Conservation (phyloP, 192 early-diverging fungal genomes). For the Umbelopsis ramanniana region DNA sequence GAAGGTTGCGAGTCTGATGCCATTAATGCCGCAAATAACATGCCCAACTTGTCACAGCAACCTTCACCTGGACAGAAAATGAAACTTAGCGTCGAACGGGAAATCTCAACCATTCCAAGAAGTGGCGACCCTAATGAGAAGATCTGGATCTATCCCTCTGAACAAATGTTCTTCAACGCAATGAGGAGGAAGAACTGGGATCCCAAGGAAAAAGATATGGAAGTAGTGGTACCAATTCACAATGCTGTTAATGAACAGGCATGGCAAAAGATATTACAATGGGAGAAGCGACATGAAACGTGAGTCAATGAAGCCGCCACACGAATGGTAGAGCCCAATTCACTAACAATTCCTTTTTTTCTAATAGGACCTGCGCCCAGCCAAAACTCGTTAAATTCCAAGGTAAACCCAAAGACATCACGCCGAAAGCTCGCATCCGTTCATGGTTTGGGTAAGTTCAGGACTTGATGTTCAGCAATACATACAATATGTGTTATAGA, state of each 20-base stretch:
- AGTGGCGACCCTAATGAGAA: slow-evolving; percentile 56
- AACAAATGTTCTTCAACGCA: slow-evolving; percentile 97
- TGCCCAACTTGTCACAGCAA: slow-evolving; percentile 64
- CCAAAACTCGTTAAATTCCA: slow-evolving; percentile 77
- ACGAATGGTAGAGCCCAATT: background rate
- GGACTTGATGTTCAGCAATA: no score
- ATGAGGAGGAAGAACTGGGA: slow-evolving; percentile 93
- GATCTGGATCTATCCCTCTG: slow-evolving; percentile 89
- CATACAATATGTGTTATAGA: no score
- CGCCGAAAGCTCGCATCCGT: slow-evolving; percentile 70
- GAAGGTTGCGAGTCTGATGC: slow-evolving; percentile 37
- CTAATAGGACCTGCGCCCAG: slow-evolving; percentile 59
- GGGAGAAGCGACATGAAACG: slow-evolving; percentile 70
- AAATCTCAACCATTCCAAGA: slow-evolving; percentile 78
- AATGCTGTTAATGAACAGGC: slow-evolving; percentile 93
- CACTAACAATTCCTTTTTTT: background rate
- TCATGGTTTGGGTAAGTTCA: slow-evolving; percentile 68
- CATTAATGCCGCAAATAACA: slow-evolving; percentile 66
- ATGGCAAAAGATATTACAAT: slow-evolving; percentile 86
- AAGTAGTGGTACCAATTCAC: slow-evolving; percentile 90
- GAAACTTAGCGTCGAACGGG: slow-evolving; percentile 65
- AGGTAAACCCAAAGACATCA: slow-evolving; percentile 72
- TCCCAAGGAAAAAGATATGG: slow-evolving; percentile 82
- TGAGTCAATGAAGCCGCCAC: slow-evolving; percentile 28
- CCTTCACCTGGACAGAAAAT: slow-evolving; percentile 44